These are phyloP conservation scores for Fraxinus velutina DNA, from an alignment of 305 asterid genomes.

Conservation along the genomic window DNA sequence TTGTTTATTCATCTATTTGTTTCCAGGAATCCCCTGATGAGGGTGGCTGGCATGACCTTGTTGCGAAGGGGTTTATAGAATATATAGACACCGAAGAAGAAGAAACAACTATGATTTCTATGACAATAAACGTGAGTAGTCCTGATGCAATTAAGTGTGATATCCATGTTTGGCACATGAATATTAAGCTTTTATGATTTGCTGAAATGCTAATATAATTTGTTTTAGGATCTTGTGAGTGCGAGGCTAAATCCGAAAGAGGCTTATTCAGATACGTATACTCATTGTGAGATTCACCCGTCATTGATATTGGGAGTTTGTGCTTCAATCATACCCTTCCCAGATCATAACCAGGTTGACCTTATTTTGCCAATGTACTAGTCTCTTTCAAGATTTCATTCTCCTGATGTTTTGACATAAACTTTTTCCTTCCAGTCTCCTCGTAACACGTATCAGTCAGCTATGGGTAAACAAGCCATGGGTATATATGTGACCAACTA, in stretches of 20 bases:
- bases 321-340: constrained; percentile 97
- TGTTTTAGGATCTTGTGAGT: constrained; percentile 63
- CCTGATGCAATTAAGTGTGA: background rate
- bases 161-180: background rate
- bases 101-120: constrained; percentile 98
- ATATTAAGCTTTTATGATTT: background rate
- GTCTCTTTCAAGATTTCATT: constrained; percentile 5
- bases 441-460: constrained; percentile 97
- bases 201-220: constrained; percentile 29
- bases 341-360: constrained; percentile 97
- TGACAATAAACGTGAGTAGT: constrained; percentile 81
- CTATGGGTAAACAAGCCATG: constrained; percentile 99
- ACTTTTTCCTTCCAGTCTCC: constrained; percentile 67
- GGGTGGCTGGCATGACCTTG: constrained; percentile 89
- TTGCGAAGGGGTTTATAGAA: constrained; percentile 81
- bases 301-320: constrained; percentile 93
- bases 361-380: background rate
- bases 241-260: constrained; percentile 74
- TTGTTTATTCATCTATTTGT: constrained; percentile 17
- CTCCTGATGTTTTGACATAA: constrained; percentile 26
- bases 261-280: constrained; percentile 83
- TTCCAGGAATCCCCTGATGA: constrained; percentile 85
- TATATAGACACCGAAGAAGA: constrained; percentile 93
- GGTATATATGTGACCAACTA: constrained; percentile 97
- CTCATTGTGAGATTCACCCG: constrained; percentile 99